Base-by-base conservation (phyloP, 2,329 filamentous ascomycete species). In the Alternaria incomplexa region DNA sequence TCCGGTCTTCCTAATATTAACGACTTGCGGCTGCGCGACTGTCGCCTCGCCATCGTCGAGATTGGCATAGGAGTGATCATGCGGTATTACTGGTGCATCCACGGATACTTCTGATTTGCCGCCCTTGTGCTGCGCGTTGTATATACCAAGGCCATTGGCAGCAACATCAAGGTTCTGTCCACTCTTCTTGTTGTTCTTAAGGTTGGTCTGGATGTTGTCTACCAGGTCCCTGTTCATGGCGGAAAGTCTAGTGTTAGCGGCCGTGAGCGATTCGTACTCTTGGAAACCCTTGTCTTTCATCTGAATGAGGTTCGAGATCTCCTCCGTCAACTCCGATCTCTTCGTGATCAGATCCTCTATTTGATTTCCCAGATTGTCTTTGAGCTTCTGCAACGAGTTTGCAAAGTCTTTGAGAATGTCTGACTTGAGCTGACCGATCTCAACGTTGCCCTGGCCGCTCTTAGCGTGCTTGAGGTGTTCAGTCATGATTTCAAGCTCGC, bases 221-320 rank as follows among this genome's bases (percentile, higher is more conserved):
- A 96, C 94, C 59, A 99, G 85, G 76, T 97, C 93, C 73, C 97
- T 97, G 82, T 99, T 98, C 85, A 98, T 89, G 74, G 97, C 93
- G 26, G 93, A 91, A 63, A 99, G 86, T 81, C 98, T 95, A 1
- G 92, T 91, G 77, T 99, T 99, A 85, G 97, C 97, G 61, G 90
- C 91, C 11, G 93, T 97, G 47, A 99, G 84, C 75, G 96, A 93
- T 82, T 98, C 96, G 75, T 97, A 98, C 76, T 99, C 96, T 74
- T 97, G 89, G 73, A 97, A 90, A 13, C 93, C 94, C 77, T 96
- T 93, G 79, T 98, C 95, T 73, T 96, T 93, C 83, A 96, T 91
- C 56, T 91, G 90, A 43, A 92, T 89, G 23, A 96, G 87, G 72
- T 90, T 91, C 62, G 90, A 89, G 76, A 95, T 93, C 79, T 98